Evolutionary conservation across 2,329 filamentous ascomycete genomes (phyloP), one percentile per base, ranked within the genome.

Genomic region (Penicillium sp.): DNA sequence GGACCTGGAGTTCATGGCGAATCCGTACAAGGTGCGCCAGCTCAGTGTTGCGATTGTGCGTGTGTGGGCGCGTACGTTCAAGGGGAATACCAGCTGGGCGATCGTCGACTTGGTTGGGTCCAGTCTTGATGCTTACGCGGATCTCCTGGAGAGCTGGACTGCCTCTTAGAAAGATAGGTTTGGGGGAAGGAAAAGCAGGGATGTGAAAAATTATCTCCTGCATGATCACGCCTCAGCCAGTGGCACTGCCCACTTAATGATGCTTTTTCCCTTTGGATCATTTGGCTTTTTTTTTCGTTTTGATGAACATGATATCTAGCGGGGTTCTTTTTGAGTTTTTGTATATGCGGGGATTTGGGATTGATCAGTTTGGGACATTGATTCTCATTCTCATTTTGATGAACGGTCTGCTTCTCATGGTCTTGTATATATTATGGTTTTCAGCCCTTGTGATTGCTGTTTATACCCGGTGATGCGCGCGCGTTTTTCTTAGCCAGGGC

Each of bases 11-110:
- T 80, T 82, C 51, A 72, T 80, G 60, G 74, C 79, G 53, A 79
- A 80, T 40, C 74, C 76, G 4, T 74, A 73, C 53, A 80, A 81
- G 62, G 78, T 80, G 57, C 77, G 77, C 22, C 77, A 80, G 49
- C 73, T 82, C n/a, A 81, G 79, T 55, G 76, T 82, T 65, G 77
- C 79, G n/a, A 81, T 82, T 57, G 79, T 82, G 15, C 76, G 80
- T 12, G 80, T 82, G 17, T 82, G 80, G 73, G 79, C 80, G 7
- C 76, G 78, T 44, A 81, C 79, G 4, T 81, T 81, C 64, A 80
- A 77, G 57, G 80, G 80, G 3, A 81, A 82, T 60, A 82, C 80
- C 9, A 82, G 80, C 65, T 81, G 79, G 80, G 79, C 80, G 6
- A 82, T 82, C 62, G 78, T 79, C 51, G 80, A 82, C 56, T 69